A percentile compares a stretch with the other conserved stretches of the same genome.
These are phyloP conservation scores for Pyrenula aspistea DNA, from an alignment of 495 filamentous ascomycete species.

Conservation along the genomic window DNA sequence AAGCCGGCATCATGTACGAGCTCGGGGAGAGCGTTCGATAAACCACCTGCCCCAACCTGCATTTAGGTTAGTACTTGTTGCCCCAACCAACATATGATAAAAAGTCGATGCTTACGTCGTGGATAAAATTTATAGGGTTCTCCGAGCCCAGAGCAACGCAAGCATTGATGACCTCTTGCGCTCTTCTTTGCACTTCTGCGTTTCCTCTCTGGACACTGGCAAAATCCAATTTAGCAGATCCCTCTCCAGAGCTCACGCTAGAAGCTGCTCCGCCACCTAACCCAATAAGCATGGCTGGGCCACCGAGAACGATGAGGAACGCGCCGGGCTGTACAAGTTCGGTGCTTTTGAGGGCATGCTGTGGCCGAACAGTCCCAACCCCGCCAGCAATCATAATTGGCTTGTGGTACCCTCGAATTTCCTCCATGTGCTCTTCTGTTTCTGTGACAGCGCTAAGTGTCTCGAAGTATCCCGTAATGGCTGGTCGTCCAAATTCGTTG, in stretches of 20 bases:
- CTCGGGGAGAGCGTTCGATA: slow-evolving; percentile 89
- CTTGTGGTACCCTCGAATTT: slow-evolving; percentile 89
- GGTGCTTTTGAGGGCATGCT: slow-evolving; percentile 76
- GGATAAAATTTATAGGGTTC: slow-evolving; percentile 90
- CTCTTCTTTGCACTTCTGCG: slow-evolving; percentile 86
- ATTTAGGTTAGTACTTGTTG: too few species aligned
- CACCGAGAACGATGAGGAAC: slow-evolving; percentile 83
- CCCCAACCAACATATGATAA: too few species aligned
- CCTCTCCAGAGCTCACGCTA: slow-evolving; percentile 78
- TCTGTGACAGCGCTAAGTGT: slow-evolving; percentile 63
- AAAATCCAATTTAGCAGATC: slow-evolving; percentile 83
- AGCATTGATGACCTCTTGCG: slow-evolving; percentile 92
- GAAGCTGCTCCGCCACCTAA: slow-evolving; percentile 92
- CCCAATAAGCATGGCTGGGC: slow-evolving; percentile 94
- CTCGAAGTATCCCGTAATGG: slow-evolving; percentile 77
- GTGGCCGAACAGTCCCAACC: slow-evolving; percentile 87
- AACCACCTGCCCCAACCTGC: slow-evolving; percentile 87
- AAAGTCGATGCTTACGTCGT: too few species aligned
- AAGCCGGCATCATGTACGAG: slow-evolving; percentile 82
- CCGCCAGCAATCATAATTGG: slow-evolving; percentile 98
- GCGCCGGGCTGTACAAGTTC: slow-evolving; percentile 68
- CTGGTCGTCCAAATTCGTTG: slow-evolving; percentile 96
- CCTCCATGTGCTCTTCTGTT: slow-evolving; percentile 45
- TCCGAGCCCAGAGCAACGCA: slow-evolving; percentile 71
- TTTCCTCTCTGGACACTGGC: slow-evolving; percentile 89